A percentile compares a stretch with the other conserved stretches of the same genome.
These are phyloP conservation scores for Clarireedia paspali DNA, from an alignment of 2,329 filamentous ascomycete genomes.

Conservation along the genomic window DNA sequence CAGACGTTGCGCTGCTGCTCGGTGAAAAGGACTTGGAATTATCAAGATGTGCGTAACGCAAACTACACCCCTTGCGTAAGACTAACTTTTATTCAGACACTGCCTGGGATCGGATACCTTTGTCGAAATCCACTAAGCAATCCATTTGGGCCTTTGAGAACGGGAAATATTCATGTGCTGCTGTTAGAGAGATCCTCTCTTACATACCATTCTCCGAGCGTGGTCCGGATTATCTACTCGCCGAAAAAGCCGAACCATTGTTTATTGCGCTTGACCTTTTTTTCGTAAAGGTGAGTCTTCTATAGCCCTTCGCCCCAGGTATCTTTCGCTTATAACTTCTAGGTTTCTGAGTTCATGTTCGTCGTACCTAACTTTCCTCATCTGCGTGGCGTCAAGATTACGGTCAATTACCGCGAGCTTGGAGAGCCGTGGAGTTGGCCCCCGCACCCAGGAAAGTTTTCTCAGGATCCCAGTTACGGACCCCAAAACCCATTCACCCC, in stretches of 20 bases:
- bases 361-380: conserved; percentile 51
- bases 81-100: conserved; percentile 38
- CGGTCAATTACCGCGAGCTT: conserved; percentile 50
- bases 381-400: conserved; percentile 46
- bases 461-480: conserved; percentile 46
- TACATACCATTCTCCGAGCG: conserved; percentile 35
- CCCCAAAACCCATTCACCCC: conserved; percentile 48
- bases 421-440: conserved; percentile 9
- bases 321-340: conserved; percentile 8
- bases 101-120: conserved; percentile 49
- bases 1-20: conserved; percentile 53
- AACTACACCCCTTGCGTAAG: background rate
- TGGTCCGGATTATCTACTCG: conserved; percentile 19
- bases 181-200: background rate
- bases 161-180: conserved; percentile 40
- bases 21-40: conserved; percentile 57
- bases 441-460: conserved; percentile 41
- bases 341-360: conserved; percentile 56
- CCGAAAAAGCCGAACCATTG: background rate
- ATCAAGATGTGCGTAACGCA: conserved; percentile 44
- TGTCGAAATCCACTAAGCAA: conserved; percentile 46
- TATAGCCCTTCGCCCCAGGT: background rate
- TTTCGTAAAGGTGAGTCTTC: conserved; percentile 50
- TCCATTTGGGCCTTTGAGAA: conserved; percentile 53
- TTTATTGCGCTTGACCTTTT: conserved; percentile 50